phyloP scores from a whole-genome alignment of 1,284 basidiomycete species.

The Pseudomicrostroma phylloplanum region DNA sequence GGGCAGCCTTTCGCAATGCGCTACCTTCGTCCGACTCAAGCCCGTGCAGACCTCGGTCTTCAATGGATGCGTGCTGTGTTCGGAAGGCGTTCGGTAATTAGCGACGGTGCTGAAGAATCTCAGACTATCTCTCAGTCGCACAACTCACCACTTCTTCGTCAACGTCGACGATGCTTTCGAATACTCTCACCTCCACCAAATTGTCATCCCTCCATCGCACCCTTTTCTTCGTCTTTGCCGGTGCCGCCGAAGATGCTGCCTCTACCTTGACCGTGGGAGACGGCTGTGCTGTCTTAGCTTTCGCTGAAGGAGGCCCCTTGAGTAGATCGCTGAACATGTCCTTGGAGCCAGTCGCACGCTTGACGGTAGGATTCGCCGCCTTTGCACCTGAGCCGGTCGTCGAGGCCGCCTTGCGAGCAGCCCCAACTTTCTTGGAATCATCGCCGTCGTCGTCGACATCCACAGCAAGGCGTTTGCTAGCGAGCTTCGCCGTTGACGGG shows the following conservation, averaged over 20 bases:
- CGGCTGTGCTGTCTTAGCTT: not conserved
- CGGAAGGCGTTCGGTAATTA: not conserved
- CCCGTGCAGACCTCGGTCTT: not conserved
- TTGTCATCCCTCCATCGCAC: not conserved
- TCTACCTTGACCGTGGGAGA: not conserved
- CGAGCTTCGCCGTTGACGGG: not conserved
- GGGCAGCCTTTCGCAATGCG: not conserved
- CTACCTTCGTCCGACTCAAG: slow-evolving; percentile 1
- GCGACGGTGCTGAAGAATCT: not conserved
- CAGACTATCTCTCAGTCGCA: not conserved
- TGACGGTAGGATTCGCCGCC: too few species aligned
- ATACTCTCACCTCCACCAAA: not conserved
- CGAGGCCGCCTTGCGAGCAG: too few species aligned
- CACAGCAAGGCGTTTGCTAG: not conserved
- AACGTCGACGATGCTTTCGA: slow-evolving; percentile 1
- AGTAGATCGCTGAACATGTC: slow-evolving; percentile 6
- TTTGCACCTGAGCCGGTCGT: too few species aligned
- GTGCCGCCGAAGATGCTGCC: not conserved
- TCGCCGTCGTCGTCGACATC: not conserved
- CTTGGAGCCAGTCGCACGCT: not conserved
- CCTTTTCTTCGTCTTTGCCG: not conserved
- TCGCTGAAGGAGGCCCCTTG: not conserved
- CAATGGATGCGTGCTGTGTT: not conserved
- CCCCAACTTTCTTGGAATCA: not conserved
- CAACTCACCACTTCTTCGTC: slow-evolving; percentile 1